Base-by-base conservation (phyloP, 2,329 filamentous ascomycete genomes). In the Scedosporium aurantiacum region DNA sequence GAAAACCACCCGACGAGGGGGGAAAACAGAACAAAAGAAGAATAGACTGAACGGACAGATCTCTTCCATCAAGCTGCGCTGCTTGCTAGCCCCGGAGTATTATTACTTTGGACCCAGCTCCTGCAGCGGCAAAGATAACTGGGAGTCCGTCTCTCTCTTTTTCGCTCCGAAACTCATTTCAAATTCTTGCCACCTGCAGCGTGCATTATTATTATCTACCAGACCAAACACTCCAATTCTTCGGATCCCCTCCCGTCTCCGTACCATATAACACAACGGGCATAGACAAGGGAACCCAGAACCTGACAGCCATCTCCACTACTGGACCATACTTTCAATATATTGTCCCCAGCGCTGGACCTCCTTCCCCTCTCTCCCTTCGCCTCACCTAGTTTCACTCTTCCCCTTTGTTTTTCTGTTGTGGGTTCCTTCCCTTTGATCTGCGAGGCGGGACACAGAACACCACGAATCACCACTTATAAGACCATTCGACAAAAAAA, bases 401-500 rank as follows among this genome's bases (percentile, higher is more conserved):
- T 54, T 25, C 23, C 50, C 12, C 27, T 23, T 25, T 54, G 18
- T 54, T 14, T 54, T 54, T 21, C 23, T 54, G 25, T 54, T 37
- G 10, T 12, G 2, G 32, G 10, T 37, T 27, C 50, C 21, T 28
- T 28, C 50, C 50, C 21, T 23, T 54, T 54, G 50, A 54, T 54
- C 50, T 54, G 50, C 50, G 50, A 54, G 18, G 50, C 50, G 23
- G 18, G 50, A 23, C 50, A 10, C 37, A 23, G 23, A 55, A n/a
- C 54, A 57, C 32, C 54, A 54, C 56, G 62, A 55, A 63, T 37
- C 54, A 41, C 40, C 4, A 50, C 41, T 28, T 27, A 57, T 54
- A 27, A 50, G n/a, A 45, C 55, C 3, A 12, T 54, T 54, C 50
- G 50, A 28, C 32, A 12, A 37, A 12, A 52, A 54, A 54, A 41